phyloP scores from a whole-genome alignment of 768 basidiomycete species.

The Pisolithus albus region DNA sequence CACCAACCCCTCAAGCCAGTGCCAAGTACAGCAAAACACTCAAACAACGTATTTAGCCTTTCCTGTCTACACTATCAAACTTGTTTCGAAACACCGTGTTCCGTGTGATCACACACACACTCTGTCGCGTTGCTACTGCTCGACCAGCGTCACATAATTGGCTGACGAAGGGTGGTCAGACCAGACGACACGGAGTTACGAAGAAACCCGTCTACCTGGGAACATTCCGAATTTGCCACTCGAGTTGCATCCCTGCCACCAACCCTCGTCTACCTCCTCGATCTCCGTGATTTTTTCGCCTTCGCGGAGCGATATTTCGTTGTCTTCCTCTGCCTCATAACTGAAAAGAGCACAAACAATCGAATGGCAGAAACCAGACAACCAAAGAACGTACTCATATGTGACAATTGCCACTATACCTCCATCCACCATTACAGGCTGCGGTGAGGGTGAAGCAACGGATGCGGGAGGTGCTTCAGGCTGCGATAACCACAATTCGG shows the following conservation, averaged over 20 bases:
- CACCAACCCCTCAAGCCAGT: no score
- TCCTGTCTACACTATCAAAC: no score
- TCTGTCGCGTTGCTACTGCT: background rate
- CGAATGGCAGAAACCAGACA: background rate
- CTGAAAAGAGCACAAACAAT: constrained; percentile 32
- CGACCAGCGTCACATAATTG: constrained; percentile 4
- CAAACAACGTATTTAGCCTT: no score
- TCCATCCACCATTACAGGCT: constrained; percentile 43
- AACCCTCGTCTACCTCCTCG: constrained; percentile 78
- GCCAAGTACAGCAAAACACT: background rate
- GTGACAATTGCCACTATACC: constrained; percentile 58
- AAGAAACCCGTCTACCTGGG: constrained; percentile 48
- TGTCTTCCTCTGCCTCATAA: constrained; percentile 87
- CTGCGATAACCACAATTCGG: constrained; percentile 5
- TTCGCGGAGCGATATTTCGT: constrained; percentile 81
- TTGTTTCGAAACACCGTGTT: no score
- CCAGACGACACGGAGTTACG: background rate
- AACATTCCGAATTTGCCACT: constrained; percentile 61
- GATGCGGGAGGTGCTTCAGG: constrained; percentile 30
- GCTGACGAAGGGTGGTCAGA: background rate
- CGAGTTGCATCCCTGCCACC: constrained; percentile 71
- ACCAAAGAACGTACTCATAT: constrained; percentile 52
- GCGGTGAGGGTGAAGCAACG: constrained; percentile 40
- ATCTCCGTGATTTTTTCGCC: constrained; percentile 76
- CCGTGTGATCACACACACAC: no score